Conservation (phyloP, 176 grass and related monocot genomes). For the Miscanthus lutarioriparius region DNA sequence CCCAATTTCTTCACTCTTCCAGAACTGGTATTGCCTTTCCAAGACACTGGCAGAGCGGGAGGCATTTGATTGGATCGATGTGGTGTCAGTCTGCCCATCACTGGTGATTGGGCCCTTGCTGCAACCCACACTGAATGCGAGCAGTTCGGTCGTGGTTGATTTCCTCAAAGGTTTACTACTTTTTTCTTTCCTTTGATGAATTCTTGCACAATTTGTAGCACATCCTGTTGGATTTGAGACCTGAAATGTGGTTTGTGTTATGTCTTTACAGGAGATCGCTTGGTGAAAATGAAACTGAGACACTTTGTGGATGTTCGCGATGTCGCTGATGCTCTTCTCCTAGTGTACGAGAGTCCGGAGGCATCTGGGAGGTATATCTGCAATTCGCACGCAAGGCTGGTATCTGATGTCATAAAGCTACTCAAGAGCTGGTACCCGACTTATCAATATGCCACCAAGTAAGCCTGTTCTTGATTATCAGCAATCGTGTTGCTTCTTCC, state of each 20-base stretch:
- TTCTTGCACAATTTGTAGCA: no score
- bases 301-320: slow-evolving; percentile 70
- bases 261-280: slow-evolving; percentile 13
- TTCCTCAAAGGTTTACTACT: slow-evolving; percentile 46
- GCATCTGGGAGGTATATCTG: slow-evolving; percentile 56
- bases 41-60: slow-evolving; percentile 65
- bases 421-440: slow-evolving; percentile 47
- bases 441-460: slow-evolving; percentile 51
- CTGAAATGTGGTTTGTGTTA: neutral
- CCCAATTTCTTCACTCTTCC: neutral
- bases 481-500: neutral
- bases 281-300: slow-evolving; percentile 29
- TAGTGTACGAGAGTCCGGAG: slow-evolving; percentile 63
- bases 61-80: slow-evolving; percentile 52
- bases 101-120: slow-evolving; percentile 58
- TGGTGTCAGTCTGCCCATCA: slow-evolving; percentile 62
- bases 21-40: slow-evolving; percentile 69
- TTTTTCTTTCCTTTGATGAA: neutral
- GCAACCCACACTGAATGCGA: slow-evolving; percentile 58
- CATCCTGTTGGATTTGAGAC: neutral
- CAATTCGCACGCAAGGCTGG: slow-evolving; percentile 20
- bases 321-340: slow-evolving; percentile 56
- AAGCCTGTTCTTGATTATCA: neutral
- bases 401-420: slow-evolving; percentile 44
- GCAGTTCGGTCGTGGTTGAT: slow-evolving; percentile 53